Evolutionary conservation across 1,284 basidiomycete genomes (phyloP), one percentile per base, ranked within the genome.

Genomic region (Leccinum solheimii): DNA sequence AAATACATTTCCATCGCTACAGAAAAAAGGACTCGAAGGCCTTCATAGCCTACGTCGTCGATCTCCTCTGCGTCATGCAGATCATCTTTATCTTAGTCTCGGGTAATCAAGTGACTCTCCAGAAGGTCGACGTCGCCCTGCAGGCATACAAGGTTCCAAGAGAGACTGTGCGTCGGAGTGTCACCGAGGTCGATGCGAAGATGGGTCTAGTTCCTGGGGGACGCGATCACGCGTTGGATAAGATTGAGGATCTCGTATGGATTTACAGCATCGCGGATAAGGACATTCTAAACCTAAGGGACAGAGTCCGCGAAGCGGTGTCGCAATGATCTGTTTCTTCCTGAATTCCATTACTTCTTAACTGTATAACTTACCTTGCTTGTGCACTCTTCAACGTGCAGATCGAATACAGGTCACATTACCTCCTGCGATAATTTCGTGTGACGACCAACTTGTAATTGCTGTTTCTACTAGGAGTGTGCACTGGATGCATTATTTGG

Each of bases 21-120:
- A 69, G 69, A 3, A 50, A 48, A 19, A 36, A 23, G 16, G 65
- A 54, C 11, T 59, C 66, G 11, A 63, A 62, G 27, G 30, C 53
- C 13, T 38, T 72, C 19, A 75, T 72, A 63, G 56, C 38, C 23
- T 72, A 65, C 52, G 68, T 73, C 43, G 64, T 72, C 10, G 59
- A 71, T 48, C 40, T 72, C 34, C 62, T 65, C 10, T 65, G 65
- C 26, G 51, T 72, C 53, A 66, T 74, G 69, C 65, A 73, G 45
- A 34, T 36, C 16, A 26, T 71, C 19, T 72, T 69, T 51, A 36
- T 69, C 21, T 6, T 67, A 6, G 6, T 52, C 0, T 23, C 56
- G 0, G 32, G 57, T 2, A 13, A 30, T 5, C 34, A 0, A 5
- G 23, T 62, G 2, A 62, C 52, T 3, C 0, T 6, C 2, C 14